Base-by-base conservation (phyloP, 2,329 filamentous ascomycete species). In the Neocucurbitaria cava region DNA sequence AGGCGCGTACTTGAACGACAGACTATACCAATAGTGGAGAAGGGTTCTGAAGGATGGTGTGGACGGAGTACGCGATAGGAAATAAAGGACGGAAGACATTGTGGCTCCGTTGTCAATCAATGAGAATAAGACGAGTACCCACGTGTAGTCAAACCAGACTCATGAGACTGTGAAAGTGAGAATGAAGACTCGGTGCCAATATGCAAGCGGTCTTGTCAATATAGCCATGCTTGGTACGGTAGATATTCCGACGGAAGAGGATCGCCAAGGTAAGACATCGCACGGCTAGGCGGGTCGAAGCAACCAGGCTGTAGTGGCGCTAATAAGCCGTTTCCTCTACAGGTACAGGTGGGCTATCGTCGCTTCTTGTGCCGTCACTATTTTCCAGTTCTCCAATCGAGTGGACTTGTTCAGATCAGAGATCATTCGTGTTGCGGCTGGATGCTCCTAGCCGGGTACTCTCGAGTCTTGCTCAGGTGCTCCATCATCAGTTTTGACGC, bases 151-250 rank as follows among this genome's bases (percentile, higher is more conserved):
- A 5, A 20, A 3, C 9, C 18, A 36, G 52, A 30, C 28, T 35
- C 30, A 49, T 9, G 46, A 11, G 30, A 13, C 26, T 26, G 21
- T 26, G 21, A 38, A 7, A 42, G 26, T 46, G 30, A 38, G 2
- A 31, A 17, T 33, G 10, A 28, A 18, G 7, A 38, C 24, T 30
- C 15, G 24, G 33, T 50, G 52, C 59, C 52, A 60, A 62, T 60
- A n/a, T 46, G 52, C 46, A 62, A 59, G 58, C 44, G 43, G 39
- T 53, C 58, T 58, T 56, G 54, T 59, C 44, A 35, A 13, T 35
- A 50, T 49, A 56, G 52, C 49, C 48, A 39, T 24, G 43, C 50
- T 50, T 60, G 56, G 54, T 57, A 46, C 59, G 56, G 54, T 57
- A 46, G 44, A 7, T 26, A 33, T 18, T 45, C 20, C 1, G 8